Evolutionary conservation across 305 asterid genomes (phyloP), one percentile per base, ranked within the genome.

Genomic region (Plantago coronopus): DNA sequence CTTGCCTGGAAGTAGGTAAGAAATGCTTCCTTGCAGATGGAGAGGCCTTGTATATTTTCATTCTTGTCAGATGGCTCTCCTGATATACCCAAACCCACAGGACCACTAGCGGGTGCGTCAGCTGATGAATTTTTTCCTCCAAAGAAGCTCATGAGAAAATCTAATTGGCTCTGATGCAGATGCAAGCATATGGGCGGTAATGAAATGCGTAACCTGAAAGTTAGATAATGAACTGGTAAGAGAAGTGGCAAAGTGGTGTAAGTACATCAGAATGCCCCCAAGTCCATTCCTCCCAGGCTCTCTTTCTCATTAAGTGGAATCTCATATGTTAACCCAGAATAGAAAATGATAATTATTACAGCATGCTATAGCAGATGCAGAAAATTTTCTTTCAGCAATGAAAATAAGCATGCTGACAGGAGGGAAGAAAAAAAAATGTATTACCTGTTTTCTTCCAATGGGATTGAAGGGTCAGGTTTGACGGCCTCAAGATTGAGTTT

Each of bases 91-190:
- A 49, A 62, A 77, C 74, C 79, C 69, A 68, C 61, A 54, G 75
- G 60, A 67, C 76, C 62, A 72, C 66, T 70, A 21, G 72, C 66
- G 59, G 78, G 67, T 74, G 86, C 61, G 14, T 81, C 86, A 62
- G 74, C 68, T 62, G 82, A 68, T 74, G 81, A 69, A 44, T 56
- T 76, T 61, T 79, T 76, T 72, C 91, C 95, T 62, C 95, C 95
- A 71, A 94, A 94, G 78, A 94, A 90, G 83, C 79, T 78, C 75
- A 84, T 81, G 81, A 94, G 89, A 78, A 94, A 94, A 80, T 94
- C 91, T 63, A 94, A 95, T 68, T 94, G 97, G 76, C 81, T 85
- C 78, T 94, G 99, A 76, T 94, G 97, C 76, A 94, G 97, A 83
- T 90, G 96, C 70, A 94, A 69, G 43, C 79, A 86, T 63, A 94